Percentiles rank a stretch among this genome's conserved stretches.
These are phyloP conservation scores for Colletotrichum tamarilloi DNA, from an alignment of 2,329 filamentous ascomycete genomes.

Conservation along the genomic window DNA sequence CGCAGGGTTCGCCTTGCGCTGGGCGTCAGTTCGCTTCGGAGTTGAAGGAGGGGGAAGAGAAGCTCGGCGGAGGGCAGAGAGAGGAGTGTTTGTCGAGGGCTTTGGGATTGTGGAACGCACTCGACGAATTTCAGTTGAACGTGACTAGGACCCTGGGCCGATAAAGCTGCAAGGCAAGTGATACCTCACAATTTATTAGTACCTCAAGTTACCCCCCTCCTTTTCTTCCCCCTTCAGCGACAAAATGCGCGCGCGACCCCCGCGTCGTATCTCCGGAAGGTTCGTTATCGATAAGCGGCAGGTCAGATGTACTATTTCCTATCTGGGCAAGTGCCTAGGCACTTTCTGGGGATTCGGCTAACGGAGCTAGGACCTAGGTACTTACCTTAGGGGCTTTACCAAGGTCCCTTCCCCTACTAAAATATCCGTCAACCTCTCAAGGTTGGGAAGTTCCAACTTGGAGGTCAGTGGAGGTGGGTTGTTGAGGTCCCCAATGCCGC, in stretches of 20 bases:
- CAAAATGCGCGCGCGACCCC: slow-evolving; percentile 1
- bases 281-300: slow-evolving; percentile 25
- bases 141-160: slow-evolving; percentile 16
- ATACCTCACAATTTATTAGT: not conserved
- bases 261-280: slow-evolving; percentile 25
- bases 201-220: not conserved
- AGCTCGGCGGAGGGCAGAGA: not conserved
- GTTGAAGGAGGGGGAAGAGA: slow-evolving; percentile 2
- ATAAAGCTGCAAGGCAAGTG: not conserved
- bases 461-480: not conserved
- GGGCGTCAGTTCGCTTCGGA: slow-evolving; percentile 25
- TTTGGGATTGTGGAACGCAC: slow-evolving; percentile 26
- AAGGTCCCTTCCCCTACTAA: not conserved
- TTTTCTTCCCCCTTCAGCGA: not conserved
- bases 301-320: slow-evolving; percentile 18
- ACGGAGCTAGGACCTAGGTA: not conserved
- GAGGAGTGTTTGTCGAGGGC: slow-evolving; percentile 29
- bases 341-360: not conserved
- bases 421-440: not conserved
- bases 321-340: slow-evolving; percentile 12
- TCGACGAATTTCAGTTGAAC: slow-evolving; percentile 18
- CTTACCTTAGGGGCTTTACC: not conserved
- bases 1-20: slow-evolving; percentile 32
- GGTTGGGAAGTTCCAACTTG: not conserved
- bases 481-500: slow-evolving; percentile 12